Evolutionary conservation across 2,329 filamentous ascomycete species (phyloP).

Genomic region (Fusarium veterinarium): DNA sequence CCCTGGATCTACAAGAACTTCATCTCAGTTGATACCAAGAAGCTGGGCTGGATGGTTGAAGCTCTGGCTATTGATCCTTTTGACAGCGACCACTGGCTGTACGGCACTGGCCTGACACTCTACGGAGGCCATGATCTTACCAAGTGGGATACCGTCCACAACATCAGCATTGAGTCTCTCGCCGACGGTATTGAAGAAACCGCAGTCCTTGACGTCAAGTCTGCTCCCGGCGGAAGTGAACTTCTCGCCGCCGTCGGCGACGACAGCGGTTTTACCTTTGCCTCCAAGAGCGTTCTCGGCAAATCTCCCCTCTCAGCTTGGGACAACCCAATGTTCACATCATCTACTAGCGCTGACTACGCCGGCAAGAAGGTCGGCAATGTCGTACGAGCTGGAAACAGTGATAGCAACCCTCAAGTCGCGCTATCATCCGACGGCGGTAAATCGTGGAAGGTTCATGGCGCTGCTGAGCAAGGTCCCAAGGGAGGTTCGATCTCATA

Average conservation of each 20-base stretch:
- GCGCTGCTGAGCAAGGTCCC: constrained; percentile 58
- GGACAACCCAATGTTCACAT: constrained; percentile 60
- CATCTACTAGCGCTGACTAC: constrained; percentile 60
- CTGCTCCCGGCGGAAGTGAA: constrained; percentile 61
- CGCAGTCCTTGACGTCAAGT: constrained; percentile 60
- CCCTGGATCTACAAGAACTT: constrained; percentile 66
- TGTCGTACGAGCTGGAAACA: constrained; percentile 63
- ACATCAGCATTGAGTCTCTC: constrained; percentile 61
- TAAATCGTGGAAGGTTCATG: constrained; percentile 59
- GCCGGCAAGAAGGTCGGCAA: constrained; percentile 59
- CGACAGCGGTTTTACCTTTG: constrained; percentile 63
- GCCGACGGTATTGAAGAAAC: constrained; percentile 68
- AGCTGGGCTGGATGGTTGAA: constrained; percentile 72
- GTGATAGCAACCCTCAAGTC: constrained; percentile 55
- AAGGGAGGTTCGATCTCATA: constrained; percentile 61
- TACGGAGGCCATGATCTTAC: constrained; percentile 66
- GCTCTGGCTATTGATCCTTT: constrained; percentile 67
- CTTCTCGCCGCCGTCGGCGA: constrained; percentile 64
- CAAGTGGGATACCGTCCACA: constrained; percentile 63
- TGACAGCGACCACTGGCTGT: constrained; percentile 70
- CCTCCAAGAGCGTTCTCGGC: constrained; percentile 50
- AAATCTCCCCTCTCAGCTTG: constrained; percentile 58
- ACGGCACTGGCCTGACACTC: constrained; percentile 68
- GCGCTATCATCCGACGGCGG: constrained; percentile 64
- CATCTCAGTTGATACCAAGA: constrained; percentile 59